Conservation (phyloP, 305 asterid genomes). For the Galium porrigens region DNA sequence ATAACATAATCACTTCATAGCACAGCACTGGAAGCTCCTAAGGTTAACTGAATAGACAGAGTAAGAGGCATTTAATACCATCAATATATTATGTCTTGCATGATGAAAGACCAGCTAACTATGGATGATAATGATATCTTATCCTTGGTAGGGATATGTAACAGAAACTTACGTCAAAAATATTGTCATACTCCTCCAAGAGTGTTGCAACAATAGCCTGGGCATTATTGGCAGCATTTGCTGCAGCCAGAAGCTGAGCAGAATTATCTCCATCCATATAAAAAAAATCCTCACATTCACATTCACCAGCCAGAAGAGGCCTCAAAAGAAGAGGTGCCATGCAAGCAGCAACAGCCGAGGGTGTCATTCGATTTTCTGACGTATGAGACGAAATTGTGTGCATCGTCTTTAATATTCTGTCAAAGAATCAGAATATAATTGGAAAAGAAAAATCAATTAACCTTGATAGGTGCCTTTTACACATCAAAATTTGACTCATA, state of each 20-base stretch:
- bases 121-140: constrained; percentile 5
- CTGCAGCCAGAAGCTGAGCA: constrained; percentile 97
- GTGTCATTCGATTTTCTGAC: constrained; percentile 80
- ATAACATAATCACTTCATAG: not conserved
- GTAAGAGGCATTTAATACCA: not conserved
- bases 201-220: constrained; percentile 85
- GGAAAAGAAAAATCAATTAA: constrained; percentile 2
- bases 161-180: constrained; percentile 57
- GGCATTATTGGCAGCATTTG: constrained; percentile 94
- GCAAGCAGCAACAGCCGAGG: constrained; percentile 98
- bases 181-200: constrained; percentile 77
- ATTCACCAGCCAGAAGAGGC: constrained; percentile 96
- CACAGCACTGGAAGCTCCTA: not conserved
- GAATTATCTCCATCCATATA: constrained; percentile 70
- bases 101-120: not conserved
- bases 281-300: constrained; percentile 85
- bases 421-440: constrained; percentile 17
- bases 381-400: constrained; percentile 62
- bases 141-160: constrained; percentile 5
- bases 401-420: constrained; percentile 80
- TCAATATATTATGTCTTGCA: not conserved
- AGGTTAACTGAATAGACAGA: not conserved
- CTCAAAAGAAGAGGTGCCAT: constrained; percentile 99
- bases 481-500: not conserved
- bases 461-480: not conserved